Evolutionary conservation across 352 stramenopile genomes (phyloP), one percentile per base, ranked within the genome.

Genomic region (Aphanomyces euteiches): DNA sequence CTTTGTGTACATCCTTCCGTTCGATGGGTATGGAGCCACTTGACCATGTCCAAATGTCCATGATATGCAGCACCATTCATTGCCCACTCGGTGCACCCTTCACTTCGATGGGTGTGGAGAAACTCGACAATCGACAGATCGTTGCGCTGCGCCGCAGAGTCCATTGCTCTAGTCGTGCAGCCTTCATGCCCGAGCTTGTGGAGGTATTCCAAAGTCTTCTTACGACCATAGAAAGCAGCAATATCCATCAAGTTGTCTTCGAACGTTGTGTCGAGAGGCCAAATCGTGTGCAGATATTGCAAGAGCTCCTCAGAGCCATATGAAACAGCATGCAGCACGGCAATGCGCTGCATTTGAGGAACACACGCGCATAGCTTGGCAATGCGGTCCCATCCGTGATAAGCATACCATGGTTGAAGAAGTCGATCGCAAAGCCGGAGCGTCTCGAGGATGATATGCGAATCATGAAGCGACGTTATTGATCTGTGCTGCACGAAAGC

Each of bases 11-110:
- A 67, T 21, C 43, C 15, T 75, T 76, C 47, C 64, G 61, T 57
- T 81, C 68, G 43, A 50, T 74, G 80, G 81, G 47, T 66, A 7
- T 36, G 56, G 2, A 76, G 77, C 13, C 76, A 83, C 17, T 38
- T 17, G 10, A 50, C 53, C 34, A 39, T 60, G 34, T 34, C 12
- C 10, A 34, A 21, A 21, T 60, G 19, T n/a, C 34, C 19, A 77
- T 61, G 47, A 68, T 56, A 5, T 69, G 36, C 5, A 76, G 34
- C 43, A 50, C 43, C 43, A 50, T 50, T 50, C 43, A 50, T 50
- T 12, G 43, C 43, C 43, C 43, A 50, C 43, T 50, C 43, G 43
- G 43, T 50, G 10, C 54, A 54, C 28, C 72, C 66, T 41, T 75
- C 72, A 7, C 13, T 64, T 4, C 72, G 66, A 28, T 74, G 50